These are phyloP conservation scores for Saccharomycopsis vini DNA, from an alignment of 805 yeast species.

Conservation along the genomic window DNA sequence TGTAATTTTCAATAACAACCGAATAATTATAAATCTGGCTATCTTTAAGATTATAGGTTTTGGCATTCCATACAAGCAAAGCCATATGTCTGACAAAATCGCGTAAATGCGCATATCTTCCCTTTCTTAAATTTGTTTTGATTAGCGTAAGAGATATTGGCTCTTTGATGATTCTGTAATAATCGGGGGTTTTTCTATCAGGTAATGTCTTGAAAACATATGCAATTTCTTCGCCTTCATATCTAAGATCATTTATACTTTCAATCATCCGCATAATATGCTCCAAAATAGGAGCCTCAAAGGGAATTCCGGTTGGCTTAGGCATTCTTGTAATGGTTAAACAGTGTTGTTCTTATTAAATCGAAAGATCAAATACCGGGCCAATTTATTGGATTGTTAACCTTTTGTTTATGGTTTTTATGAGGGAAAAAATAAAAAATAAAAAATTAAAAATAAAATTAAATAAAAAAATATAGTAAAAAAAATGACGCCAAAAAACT, in stretches of 20 bases:
- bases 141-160: constrained; percentile 81
- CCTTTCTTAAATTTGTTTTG: constrained; percentile 46
- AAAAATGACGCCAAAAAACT: no score
- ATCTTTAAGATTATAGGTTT: constrained; percentile 66
- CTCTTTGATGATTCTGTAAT: constrained; percentile 64
- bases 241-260: neutral
- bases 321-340: no score
- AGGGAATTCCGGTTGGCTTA: constrained; percentile 3
- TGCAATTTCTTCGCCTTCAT: constrained; percentile 36
- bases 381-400: no score
- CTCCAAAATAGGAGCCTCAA: constrained; percentile 2
- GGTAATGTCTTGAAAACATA: constrained; percentile 68
- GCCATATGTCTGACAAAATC: constrained; percentile 70
- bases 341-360: no score
- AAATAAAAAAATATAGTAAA: no score
- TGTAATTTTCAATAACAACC: constrained; percentile 36
- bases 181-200: constrained; percentile 58
- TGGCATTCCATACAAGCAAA: constrained; percentile 86
- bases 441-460: no score
- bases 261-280: neutral
- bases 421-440: no score
- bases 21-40: constrained; percentile 64
- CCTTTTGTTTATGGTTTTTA: no score
- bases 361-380: no score
- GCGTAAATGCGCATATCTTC: constrained; percentile 49